A percentile compares a stretch with the other conserved stretches of the same genome.
These are phyloP conservation scores for Hypoxylon sp. DNA, from an alignment of 2,329 filamentous ascomycete genomes.

Conservation along the genomic window DNA sequence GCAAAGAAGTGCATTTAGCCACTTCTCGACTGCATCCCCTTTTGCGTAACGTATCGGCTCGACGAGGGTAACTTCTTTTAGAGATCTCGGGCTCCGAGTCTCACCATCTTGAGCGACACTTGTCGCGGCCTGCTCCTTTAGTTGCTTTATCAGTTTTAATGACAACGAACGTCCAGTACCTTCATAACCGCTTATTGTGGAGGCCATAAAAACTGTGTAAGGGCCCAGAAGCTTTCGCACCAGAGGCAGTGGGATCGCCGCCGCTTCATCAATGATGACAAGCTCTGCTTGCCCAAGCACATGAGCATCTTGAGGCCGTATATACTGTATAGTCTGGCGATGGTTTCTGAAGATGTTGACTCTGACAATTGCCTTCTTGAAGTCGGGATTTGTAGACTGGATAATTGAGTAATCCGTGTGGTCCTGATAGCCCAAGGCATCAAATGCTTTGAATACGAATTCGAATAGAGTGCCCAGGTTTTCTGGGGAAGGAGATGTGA, in stretches of 20 bases:
- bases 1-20: slow-evolving; percentile 94
- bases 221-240: slow-evolving; percentile 96
- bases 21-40: slow-evolving; percentile 93
- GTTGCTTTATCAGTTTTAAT: slow-evolving; percentile 95
- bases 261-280: slow-evolving; percentile 96
- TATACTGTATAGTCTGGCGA: slow-evolving; percentile 98
- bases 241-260: slow-evolving; percentile 92
- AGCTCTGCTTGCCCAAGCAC: slow-evolving; percentile 95
- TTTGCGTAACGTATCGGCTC: slow-evolving; percentile 96
- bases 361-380: slow-evolving; percentile 98
- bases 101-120: slow-evolving; percentile 71
- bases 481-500: slow-evolving; percentile 96
- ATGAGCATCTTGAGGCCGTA: slow-evolving; percentile 95
- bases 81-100: slow-evolving; percentile 77
- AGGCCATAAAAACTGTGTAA: slow-evolving; percentile 99
- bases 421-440: slow-evolving; percentile 92
- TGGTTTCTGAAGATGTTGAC: slow-evolving; percentile 97
- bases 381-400: slow-evolving; percentile 97
- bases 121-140: slow-evolving; percentile 79
- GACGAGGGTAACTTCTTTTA: slow-evolving; percentile 91
- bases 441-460: slow-evolving; percentile 98
- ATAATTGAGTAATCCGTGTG: slow-evolving; percentile 98
- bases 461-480: slow-evolving; percentile 99
- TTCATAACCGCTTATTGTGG: slow-evolving; percentile 98
- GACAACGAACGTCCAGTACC: slow-evolving; percentile 95